Evolutionary conservation across 164 flowering plant species (phyloP).

Genomic region (Berberis thunbergii): DNA sequence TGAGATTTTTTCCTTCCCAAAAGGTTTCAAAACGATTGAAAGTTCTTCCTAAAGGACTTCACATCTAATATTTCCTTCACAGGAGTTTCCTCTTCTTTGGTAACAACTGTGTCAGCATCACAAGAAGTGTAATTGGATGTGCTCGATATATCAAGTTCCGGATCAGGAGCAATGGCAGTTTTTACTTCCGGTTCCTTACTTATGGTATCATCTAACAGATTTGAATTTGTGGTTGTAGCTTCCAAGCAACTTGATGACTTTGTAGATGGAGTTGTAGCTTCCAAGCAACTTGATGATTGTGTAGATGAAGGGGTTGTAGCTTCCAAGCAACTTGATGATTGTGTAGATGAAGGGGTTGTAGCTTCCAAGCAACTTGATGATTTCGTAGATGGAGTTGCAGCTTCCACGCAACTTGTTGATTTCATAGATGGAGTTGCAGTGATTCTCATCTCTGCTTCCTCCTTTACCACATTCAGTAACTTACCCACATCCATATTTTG

Average conservation of each 20-base stretch:
- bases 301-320: too few relatives aligned
- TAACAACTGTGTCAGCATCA: constrained; percentile 2
- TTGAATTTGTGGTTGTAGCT: constrained; percentile 21
- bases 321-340: too few relatives aligned
- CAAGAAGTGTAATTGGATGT: constrained; percentile 23
- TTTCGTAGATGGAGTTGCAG: too few relatives aligned
- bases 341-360: too few relatives aligned
- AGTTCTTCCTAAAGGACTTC: constrained; percentile 89
- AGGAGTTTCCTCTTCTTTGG: constrained; percentile 39
- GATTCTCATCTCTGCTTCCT: constrained; percentile 47
- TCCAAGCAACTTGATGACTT: constrained; percentile 37
- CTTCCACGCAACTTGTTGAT: too few relatives aligned
- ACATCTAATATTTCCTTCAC: constrained; percentile 77
- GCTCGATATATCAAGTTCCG: constrained; percentile 27
- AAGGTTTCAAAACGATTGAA: constrained; percentile 79
- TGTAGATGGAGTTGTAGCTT: constrained; percentile 4
- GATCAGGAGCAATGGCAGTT: constrained; percentile 9
- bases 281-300: too few relatives aligned
- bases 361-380: too few relatives aligned
- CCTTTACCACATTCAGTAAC: constrained; percentile 49
- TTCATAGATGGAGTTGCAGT: constrained; percentile 15
- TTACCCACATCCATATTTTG: constrained; percentile 66
- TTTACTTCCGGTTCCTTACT: constrained; percentile 30
- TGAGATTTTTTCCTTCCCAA: constrained; percentile 90
- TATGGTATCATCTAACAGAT: constrained; percentile 24